Percentiles rank a stretch among this genome's conserved stretches.
Evolutionary conservation across 78 protist species (phyloP).

Genomic region (Dictyostelium intermedium): DNA sequence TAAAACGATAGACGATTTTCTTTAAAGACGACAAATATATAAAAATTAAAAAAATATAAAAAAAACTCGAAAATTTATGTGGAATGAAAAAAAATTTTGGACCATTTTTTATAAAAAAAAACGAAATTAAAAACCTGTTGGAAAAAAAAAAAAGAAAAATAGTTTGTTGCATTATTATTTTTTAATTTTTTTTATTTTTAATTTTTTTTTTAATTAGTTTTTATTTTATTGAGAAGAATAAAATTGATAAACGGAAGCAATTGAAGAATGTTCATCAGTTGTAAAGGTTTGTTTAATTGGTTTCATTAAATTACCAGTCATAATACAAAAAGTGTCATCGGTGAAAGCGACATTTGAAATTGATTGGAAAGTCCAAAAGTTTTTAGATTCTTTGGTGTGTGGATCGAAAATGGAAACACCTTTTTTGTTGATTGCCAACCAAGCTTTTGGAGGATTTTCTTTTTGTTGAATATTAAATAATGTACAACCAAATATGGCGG

Average conservation of each 20-base stretch:
- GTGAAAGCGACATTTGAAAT: conserved; percentile 57
- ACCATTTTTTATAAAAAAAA: too few relatives aligned
- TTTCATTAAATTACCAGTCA: conserved; percentile 75
- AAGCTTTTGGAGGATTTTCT: conserved; percentile 73
- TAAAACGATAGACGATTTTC: too few relatives aligned
- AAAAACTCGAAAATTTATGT: too few relatives aligned
- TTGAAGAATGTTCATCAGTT: conserved; percentile 48
- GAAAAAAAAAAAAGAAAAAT: too few relatives aligned
- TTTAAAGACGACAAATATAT: too few relatives aligned
- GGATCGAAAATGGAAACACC: conserved; percentile 57
- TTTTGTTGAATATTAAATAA: conserved; percentile 38
- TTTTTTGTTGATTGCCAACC: conserved; percentile 34
- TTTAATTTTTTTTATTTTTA: not conserved
- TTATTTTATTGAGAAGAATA: conserved; percentile 24
- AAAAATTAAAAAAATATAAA: too few relatives aligned
- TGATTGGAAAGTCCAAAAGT: conserved; percentile 63
- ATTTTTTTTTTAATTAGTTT: not conserved
- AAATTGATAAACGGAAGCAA: conserved; percentile 55
- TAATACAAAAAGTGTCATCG: conserved; percentile 51
- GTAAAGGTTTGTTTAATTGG: conserved; percentile 44
- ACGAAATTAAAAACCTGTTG: too few relatives aligned
- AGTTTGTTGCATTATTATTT: too few relatives aligned
- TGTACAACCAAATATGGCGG: conserved; percentile 53
- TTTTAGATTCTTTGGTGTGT: conserved; percentile 46
- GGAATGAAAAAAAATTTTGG: too few relatives aligned